Evolutionary conservation across 2,329 filamentous ascomycete genomes (phyloP).

Genomic region (Aspergillus ustus): DNA sequence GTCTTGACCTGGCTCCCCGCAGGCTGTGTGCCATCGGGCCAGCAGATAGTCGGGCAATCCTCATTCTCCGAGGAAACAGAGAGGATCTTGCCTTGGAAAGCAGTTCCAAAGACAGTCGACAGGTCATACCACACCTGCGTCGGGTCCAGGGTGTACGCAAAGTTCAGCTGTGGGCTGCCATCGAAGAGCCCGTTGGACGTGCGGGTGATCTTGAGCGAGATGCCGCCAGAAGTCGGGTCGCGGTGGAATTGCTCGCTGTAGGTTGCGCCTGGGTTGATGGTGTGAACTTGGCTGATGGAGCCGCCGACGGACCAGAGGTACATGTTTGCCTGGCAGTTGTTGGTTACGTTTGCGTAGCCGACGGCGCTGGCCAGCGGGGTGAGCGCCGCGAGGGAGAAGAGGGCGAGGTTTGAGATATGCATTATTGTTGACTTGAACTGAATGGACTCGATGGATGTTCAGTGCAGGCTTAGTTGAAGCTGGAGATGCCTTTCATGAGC

Average conservation of each 20-base stretch:
- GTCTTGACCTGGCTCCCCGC: constrained; percentile 38
- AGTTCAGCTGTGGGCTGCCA: constrained; percentile 44
- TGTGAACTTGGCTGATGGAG: constrained; percentile 35
- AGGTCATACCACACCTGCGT: constrained; percentile 48
- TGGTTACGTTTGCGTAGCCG: constrained; percentile 45
- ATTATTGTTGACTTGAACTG: constrained; percentile 28
- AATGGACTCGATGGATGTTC: neutral
- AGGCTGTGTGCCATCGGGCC: constrained; percentile 36
- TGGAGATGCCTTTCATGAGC: neutral
- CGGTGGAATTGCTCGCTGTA: constrained; percentile 44
- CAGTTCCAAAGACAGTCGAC: constrained; percentile 48
- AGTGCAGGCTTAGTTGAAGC: neutral
- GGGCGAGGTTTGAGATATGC: constrained; percentile 36
- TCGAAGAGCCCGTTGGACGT: constrained; percentile 41
- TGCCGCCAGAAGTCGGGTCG: constrained; percentile 45
- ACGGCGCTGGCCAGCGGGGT: constrained; percentile 38
- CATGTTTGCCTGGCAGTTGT: constrained; percentile 42
- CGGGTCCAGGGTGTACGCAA: constrained; percentile 47
- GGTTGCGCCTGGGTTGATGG: constrained; percentile 34
- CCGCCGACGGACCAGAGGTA: constrained; percentile 47
- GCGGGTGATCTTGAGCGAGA: constrained; percentile 49
- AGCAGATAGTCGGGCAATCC: constrained; percentile 36
- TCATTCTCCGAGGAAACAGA: constrained; percentile 30
- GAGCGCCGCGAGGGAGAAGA: constrained; percentile 38
- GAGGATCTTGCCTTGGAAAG: constrained; percentile 40